Evolutionary conservation across 805 yeast genomes (phyloP).

Genomic region (Kuraishia ogatae): DNA sequence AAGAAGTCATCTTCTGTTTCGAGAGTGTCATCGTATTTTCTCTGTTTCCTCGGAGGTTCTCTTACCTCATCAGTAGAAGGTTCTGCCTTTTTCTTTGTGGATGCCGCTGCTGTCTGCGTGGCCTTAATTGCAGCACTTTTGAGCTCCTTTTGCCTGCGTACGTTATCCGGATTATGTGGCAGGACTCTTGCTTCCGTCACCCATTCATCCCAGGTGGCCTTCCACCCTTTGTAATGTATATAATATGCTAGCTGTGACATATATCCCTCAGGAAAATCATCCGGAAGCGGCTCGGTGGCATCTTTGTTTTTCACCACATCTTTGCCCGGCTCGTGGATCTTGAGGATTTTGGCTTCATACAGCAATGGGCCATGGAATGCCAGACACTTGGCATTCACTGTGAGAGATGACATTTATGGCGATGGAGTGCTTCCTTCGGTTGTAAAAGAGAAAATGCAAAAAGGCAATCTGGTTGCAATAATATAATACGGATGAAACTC

Average conservation of each 20-base stretch:
- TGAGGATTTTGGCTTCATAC: constrained; percentile 78
- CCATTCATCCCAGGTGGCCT: constrained; percentile 96
- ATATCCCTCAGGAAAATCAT: constrained; percentile 18
- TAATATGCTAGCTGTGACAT: constrained; percentile 36
- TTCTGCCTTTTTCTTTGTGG: neutral
- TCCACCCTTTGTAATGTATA: constrained; percentile 95
- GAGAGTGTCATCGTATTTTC: constrained; percentile 4
- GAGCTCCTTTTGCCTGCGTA: constrained; percentile 52
- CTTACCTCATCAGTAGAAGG: neutral
- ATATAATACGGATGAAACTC: too few relatives aligned
- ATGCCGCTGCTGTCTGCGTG: constrained; percentile 5
- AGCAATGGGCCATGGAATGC: constrained; percentile 89
- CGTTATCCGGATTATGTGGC: constrained; percentile 60
- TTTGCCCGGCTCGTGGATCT: constrained; percentile 48
- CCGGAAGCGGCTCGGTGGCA: constrained; percentile 19
- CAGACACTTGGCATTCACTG: constrained; percentile 32
- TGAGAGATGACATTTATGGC: constrained; percentile 3
- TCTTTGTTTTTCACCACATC: constrained; percentile 31
- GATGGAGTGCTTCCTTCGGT: neutral
- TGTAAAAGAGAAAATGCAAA: neutral
- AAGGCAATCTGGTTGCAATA: too few relatives aligned
- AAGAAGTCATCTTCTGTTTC: constrained; percentile 21
- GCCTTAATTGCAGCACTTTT: constrained; percentile 34
- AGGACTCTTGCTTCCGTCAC: constrained; percentile 61
- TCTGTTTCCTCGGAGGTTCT: neutral